These are phyloP conservation scores for Talaromyces trachyspermus DNA, from an alignment of 495 filamentous ascomycete genomes.

Conservation along the genomic window DNA sequence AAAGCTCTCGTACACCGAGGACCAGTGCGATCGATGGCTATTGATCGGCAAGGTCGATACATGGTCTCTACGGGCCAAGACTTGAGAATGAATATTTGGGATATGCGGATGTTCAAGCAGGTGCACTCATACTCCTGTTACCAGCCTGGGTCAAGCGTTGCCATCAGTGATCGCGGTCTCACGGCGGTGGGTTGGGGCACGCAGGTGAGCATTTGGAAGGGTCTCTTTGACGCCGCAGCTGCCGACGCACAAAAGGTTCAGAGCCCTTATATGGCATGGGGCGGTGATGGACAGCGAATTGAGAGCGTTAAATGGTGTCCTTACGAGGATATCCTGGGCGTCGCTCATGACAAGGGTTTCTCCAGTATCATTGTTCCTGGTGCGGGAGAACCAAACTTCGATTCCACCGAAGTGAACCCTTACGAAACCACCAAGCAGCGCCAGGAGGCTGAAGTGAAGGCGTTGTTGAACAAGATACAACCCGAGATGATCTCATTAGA, in stretches of 20 bases:
- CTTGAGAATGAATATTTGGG: constrained; percentile 88
- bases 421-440: constrained; percentile 91
- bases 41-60: constrained; percentile 86
- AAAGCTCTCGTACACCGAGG: constrained; percentile 93
- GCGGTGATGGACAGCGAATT: constrained; percentile 73
- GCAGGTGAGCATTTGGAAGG: constrained; percentile 80
- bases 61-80: constrained; percentile 95
- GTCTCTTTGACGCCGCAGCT: constrained; percentile 65
- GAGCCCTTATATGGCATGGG: constrained; percentile 89
- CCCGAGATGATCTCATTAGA: constrained; percentile 96
- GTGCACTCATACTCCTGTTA: constrained; percentile 85
- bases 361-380: constrained; percentile 84
- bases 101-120: constrained; percentile 88
- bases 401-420: constrained; percentile 89
- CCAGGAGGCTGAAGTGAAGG: constrained; percentile 85
- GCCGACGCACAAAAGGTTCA: constrained; percentile 70
- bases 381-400: constrained; percentile 93
- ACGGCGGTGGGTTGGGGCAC: constrained; percentile 92
- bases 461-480: constrained; percentile 83
- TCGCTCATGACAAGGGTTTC: constrained; percentile 80
- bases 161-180: constrained; percentile 81
- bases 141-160: constrained; percentile 72
- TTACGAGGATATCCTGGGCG: constrained; percentile 84
- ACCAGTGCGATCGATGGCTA: constrained; percentile 77
- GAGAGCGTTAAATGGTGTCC: constrained; percentile 87